Evolutionary conservation across 2,329 filamentous ascomycete species (phyloP).

Genomic region (Ophiostoma sp.): DNA sequence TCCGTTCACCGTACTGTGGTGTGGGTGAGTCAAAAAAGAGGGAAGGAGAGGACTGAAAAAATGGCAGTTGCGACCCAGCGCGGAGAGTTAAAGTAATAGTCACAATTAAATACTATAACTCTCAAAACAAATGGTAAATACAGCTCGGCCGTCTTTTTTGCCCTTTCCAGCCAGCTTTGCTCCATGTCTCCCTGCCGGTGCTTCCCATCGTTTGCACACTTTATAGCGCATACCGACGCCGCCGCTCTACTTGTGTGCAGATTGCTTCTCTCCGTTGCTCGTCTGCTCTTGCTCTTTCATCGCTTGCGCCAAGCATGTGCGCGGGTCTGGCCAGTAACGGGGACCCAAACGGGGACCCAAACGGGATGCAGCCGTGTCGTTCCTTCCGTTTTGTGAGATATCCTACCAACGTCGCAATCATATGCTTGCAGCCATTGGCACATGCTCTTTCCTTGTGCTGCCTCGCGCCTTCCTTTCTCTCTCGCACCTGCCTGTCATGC

Average conservation of each 20-base stretch:
- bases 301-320: not conserved
- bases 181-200: constrained; percentile 18
- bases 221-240: constrained; percentile 16
- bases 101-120: not conserved
- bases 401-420: not conserved
- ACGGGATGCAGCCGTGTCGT: not conserved
- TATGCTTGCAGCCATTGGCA: not conserved
- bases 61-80: constrained; percentile 6
- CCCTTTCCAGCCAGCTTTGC: constrained; percentile 12
- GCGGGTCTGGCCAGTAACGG: not conserved
- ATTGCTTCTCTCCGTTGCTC: not conserved
- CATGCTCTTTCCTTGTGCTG: not conserved
- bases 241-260: not conserved
- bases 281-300: not conserved
- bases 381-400: constrained; percentile 4
- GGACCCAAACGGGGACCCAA: not conserved
- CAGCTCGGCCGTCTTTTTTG: constrained; percentile 15
- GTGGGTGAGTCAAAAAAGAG: constrained; percentile 14
- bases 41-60: constrained; percentile 4
- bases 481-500: not conserved
- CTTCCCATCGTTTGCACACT: constrained; percentile 8
- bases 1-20: constrained; percentile 14
- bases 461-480: too few species aligned
- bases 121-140: not conserved
- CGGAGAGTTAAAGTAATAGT: not conserved